Conservation (phyloP, 2,329 filamentous ascomycete genomes). For the Fusarium sp. region DNA sequence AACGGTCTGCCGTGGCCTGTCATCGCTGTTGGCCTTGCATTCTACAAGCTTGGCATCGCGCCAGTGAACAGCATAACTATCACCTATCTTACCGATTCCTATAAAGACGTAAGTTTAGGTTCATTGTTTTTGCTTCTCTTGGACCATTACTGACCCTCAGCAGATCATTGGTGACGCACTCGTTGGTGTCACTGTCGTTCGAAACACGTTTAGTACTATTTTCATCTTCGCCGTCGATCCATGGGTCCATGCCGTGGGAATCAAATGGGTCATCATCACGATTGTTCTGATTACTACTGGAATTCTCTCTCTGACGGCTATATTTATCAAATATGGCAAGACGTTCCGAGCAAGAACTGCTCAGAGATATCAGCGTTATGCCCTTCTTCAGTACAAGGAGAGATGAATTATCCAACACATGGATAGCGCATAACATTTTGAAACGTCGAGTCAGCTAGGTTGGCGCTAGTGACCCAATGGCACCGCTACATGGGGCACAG, state of each 20-base stretch:
- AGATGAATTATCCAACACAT: background rate
- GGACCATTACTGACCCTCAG: background rate
- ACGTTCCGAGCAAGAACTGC: slow-evolving; percentile 1
- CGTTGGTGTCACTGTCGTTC: slow-evolving; percentile 58
- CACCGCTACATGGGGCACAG: too few species aligned
- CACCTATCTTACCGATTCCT: slow-evolving; percentile 55
- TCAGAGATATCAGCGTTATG: slow-evolving; percentile 5
- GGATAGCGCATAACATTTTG: too few species aligned
- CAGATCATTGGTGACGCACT: slow-evolving; percentile 62
- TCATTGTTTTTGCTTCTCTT: too few species aligned
- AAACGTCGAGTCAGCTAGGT: too few species aligned
- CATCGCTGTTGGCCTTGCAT: too few species aligned
- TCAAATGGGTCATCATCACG: slow-evolving; percentile 15
- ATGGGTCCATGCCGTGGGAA: slow-evolving; percentile 34
- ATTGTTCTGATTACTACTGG: slow-evolving; percentile 2
- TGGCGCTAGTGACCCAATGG: too few species aligned
- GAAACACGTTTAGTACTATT: slow-evolving; percentile 57
- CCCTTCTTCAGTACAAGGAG: slow-evolving; percentile 7
- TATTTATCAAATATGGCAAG: slow-evolving; percentile 14
- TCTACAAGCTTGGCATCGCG: too few species aligned
- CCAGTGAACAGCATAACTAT: too few species aligned
- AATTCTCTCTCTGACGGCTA: background rate
- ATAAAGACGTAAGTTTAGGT: slow-evolving; percentile 47
- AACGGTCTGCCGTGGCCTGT: too few species aligned
- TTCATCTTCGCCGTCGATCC: slow-evolving; percentile 60